phyloP scores from a whole-genome alignment of 1,139 yeast species.

The Yamadazyma triangularis region DNA sequence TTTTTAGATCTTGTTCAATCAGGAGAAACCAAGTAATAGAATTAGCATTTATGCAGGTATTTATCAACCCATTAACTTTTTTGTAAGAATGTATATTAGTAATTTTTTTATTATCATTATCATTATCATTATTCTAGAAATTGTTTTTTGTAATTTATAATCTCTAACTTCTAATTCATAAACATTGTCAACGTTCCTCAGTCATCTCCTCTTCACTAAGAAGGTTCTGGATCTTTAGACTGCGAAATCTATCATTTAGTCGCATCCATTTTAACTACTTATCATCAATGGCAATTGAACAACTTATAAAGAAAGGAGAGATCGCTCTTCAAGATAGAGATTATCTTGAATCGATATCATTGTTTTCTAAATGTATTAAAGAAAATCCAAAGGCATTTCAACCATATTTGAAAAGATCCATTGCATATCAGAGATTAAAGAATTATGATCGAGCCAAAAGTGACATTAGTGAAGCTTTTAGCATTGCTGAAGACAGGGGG shows the following conservation, averaged over 20 bases:
- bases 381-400: conserved; percentile 46
- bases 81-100: no score
- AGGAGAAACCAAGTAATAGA: no score
- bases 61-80: no score
- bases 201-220: no score
- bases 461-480: conserved; percentile 53
- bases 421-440: conserved; percentile 51
- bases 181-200: no score
- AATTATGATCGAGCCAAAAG: conserved; percentile 46
- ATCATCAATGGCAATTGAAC: conserved; percentile 36
- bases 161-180: no score
- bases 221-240: no score
- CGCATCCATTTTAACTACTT: not conserved
- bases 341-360: conserved; percentile 31
- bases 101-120: no score
- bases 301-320: conserved; percentile 34
- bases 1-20: conserved; percentile 86
- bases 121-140: no score
- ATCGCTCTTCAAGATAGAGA: conserved; percentile 24
- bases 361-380: conserved; percentile 26
- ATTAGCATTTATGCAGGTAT: no score
- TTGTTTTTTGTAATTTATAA: no score
- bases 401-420: conserved; percentile 52
- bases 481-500: conserved; percentile 48
- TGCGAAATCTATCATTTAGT: not conserved